Evolutionary conservation across 805 yeast genomes (phyloP), one percentile per base, ranked within the genome.

Genomic region (Phaffomyces antillensis): DNA sequence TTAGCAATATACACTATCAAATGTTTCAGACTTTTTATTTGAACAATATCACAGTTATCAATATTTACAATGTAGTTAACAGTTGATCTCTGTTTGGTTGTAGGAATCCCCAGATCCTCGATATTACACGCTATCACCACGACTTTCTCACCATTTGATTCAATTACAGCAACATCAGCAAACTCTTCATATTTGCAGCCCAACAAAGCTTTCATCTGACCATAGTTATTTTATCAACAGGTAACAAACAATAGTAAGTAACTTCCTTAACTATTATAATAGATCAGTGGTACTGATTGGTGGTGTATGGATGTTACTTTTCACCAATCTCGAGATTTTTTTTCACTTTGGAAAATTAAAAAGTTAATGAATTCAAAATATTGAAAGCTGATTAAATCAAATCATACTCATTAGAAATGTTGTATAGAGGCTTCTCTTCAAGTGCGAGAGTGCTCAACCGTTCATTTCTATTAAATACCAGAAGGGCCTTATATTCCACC

Each of bases 401-500:
- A 20, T 20, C 6, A 20, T 3, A 20, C 23, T 20, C 15, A 13
- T 17, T 30, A 20, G 13, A 11, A 5, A 48, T 48, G 51, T 37
- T 48, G 34, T 37, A 37, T 28, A 49, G 51, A 39, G 40, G 37
- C 23, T 36, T 48, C 41, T 18, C 28, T 13, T 25, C 30, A 13
- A 28, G 25, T 42, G 44, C 49, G 40, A 48, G 47, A 30, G 46
- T 34, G 24, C 35, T 48, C 1, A 35, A 28, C 18, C 43, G 45
- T 30, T 43, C 52, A 15, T 35, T 41, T 12, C 9, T 33, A 33
- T 13, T 15, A 28, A 28, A 10, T 34, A 34, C 43, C 39, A 42
- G 33, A 5, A 43, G 52, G 41, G 43, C 32, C 5, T 17, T 48
- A 11, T 45, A 46, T 37, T 43, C 51, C 25, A 48, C 51, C 16